Evolutionary conservation across 495 filamentous ascomycete genomes (phyloP).

Genomic region (Haplographium delicatum): DNA sequence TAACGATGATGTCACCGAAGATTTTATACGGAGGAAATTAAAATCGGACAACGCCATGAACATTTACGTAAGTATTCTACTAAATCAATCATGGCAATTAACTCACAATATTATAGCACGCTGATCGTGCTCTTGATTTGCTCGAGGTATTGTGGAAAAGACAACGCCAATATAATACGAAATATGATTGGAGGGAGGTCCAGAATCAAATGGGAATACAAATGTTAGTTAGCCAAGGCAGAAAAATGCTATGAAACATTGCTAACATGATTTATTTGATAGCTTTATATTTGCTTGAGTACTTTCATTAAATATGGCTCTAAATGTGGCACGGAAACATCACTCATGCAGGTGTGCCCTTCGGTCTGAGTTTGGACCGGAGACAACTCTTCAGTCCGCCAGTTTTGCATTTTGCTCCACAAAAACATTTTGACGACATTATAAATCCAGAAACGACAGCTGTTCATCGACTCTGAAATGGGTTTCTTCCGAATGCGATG

Average conservation of each 20-base stretch:
- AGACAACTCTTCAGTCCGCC: neutral
- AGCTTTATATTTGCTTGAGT: constrained; percentile 15
- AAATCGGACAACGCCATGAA: constrained; percentile 13
- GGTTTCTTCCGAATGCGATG: no score
- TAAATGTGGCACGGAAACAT: no score
- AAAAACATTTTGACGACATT: no score
- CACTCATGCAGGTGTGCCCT: no score
- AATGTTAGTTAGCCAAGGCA: constrained; percentile 11
- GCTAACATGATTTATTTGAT: neutral
- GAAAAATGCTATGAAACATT: neutral
- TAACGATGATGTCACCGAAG: constrained; percentile 20
- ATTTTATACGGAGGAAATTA: constrained; percentile 21
- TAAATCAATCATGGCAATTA: no score
- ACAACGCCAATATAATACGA: constrained; percentile 21
- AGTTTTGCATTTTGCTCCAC: no score
- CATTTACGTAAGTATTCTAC: constrained; percentile 20
- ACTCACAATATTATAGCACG: constrained; percentile 16
- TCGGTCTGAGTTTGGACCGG: neutral
- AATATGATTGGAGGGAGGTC: constrained; percentile 25
- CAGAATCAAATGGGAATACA: constrained; percentile 25
- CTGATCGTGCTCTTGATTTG: constrained; percentile 18
- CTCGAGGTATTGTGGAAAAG: constrained; percentile 25
- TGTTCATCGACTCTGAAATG: no score
- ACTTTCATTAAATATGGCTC: neutral
- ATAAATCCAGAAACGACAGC: no score